A percentile compares a stretch with the other conserved stretches of the same genome.
These are phyloP conservation scores for Orbilia blumenaviensis DNA, from an alignment of 2,329 filamentous ascomycete genomes.

Conservation along the genomic window DNA sequence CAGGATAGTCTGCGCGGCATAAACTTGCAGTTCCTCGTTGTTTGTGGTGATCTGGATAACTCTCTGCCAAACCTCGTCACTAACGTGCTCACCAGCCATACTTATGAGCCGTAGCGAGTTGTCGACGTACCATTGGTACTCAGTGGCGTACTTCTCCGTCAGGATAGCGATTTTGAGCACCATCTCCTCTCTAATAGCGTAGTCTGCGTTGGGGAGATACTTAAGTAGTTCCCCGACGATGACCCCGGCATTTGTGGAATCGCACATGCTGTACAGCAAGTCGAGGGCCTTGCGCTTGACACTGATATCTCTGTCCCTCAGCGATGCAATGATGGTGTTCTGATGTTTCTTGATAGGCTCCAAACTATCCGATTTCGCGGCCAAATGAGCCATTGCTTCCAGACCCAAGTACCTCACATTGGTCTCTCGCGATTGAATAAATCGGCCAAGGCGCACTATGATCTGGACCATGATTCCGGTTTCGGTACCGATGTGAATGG, in stretches of 20 bases:
- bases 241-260: slow-evolving; percentile 88
- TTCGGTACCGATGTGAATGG: slow-evolving; percentile 96
- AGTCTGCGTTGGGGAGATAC: slow-evolving; percentile 95
- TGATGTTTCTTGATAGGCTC: slow-evolving; percentile 99
- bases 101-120: slow-evolving; percentile 93
- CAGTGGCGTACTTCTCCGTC: slow-evolving; percentile 97
- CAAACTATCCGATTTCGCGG: slow-evolving; percentile 88
- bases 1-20: slow-evolving; percentile 90
- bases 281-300: slow-evolving; percentile 95
- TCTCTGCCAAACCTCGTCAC: slow-evolving; percentile 98
- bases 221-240: slow-evolving; percentile 94
- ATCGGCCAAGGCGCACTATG: slow-evolving; percentile 86
- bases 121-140: slow-evolving; percentile 99
- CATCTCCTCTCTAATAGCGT: slow-evolving; percentile 98
- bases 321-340: slow-evolving; percentile 89
- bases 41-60: slow-evolving; percentile 99
- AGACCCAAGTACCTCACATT: slow-evolving; percentile 96
- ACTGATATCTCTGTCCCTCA: slow-evolving; percentile 96
- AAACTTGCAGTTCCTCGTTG: slow-evolving; percentile 97
- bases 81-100: slow-evolving; percentile 97
- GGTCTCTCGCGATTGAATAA: slow-evolving; percentile 95
- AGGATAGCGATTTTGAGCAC: slow-evolving; percentile 98
- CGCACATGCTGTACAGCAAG: slow-evolving; percentile 99
- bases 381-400: slow-evolving; percentile 98
- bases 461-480: slow-evolving; percentile 95